Evolutionary conservation across 2,329 filamentous ascomycete genomes (phyloP).

Genomic region (Harringtonia aguacate): DNA sequence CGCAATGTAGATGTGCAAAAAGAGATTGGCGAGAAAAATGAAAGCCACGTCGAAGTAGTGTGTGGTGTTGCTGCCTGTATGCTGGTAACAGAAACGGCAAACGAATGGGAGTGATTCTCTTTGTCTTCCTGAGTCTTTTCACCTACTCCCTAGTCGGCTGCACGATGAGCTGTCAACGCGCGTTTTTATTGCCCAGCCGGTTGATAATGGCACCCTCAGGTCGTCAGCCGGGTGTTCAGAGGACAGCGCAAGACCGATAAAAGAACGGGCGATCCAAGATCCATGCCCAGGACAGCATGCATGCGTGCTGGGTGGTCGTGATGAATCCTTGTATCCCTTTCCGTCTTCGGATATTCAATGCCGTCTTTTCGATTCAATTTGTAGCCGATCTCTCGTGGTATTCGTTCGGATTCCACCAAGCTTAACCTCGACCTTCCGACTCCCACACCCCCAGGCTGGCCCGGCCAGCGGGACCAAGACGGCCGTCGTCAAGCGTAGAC

Average conservation of each 20-base stretch:
- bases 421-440: neutral
- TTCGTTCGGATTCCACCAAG: neutral
- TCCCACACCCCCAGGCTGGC: neutral
- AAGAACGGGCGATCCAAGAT: neutral
- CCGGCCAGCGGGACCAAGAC: conserved; percentile 1
- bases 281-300: neutral
- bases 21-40: neutral
- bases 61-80: neutral
- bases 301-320: neutral
- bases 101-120: neutral
- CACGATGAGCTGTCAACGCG: conserved; percentile 12
- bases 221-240: neutral
- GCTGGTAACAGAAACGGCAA: neutral
- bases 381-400: neutral
- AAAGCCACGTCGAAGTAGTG: too few relatives aligned
- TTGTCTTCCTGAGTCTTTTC: neutral
- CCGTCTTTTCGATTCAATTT: too few relatives aligned
- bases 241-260: too few relatives aligned
- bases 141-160: conserved; percentile 8
- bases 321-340: too few relatives aligned
- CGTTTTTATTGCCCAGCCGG: neutral
- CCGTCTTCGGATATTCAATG: too few relatives aligned
- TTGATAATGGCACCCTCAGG: neutral
- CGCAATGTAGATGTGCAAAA: too few relatives aligned
- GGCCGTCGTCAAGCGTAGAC: neutral